Conservation (phyloP, 495 filamentous ascomycete genomes). For the Hypoxylon cercidicola region DNA sequence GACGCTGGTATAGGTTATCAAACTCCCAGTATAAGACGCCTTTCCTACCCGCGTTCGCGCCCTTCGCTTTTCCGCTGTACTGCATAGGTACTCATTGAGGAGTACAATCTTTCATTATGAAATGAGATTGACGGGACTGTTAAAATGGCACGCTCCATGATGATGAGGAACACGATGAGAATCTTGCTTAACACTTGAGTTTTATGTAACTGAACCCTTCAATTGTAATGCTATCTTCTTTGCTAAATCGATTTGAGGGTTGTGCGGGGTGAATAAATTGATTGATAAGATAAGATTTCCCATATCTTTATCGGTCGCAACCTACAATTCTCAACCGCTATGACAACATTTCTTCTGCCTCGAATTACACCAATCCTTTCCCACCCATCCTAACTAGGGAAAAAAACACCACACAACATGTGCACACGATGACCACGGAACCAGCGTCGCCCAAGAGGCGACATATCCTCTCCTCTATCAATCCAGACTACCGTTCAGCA, state of each 20-base stretch:
- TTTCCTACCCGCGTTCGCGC: too few species aligned
- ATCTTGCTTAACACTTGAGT: too few species aligned
- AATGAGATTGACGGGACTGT: too few species aligned
- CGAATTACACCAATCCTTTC: background rate
- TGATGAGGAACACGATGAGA: too few species aligned
- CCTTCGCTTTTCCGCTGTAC: too few species aligned
- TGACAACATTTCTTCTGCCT: background rate
- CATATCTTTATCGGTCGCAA: constrained; percentile 1
- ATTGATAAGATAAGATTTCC: constrained; percentile 7
- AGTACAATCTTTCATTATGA: too few species aligned
- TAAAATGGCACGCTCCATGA: too few species aligned
- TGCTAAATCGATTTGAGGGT: background rate
- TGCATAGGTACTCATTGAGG: too few species aligned
- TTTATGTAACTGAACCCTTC: too few species aligned
- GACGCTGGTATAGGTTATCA: too few species aligned
- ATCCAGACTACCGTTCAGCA: constrained; percentile 42
- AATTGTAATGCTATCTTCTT: too few species aligned
- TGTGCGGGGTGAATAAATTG: background rate
- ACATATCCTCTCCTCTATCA: constrained; percentile 58
- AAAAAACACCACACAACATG: constrained; percentile 29
- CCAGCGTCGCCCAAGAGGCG: constrained; percentile 57
- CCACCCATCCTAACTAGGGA: background rate
- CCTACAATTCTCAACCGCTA: background rate
- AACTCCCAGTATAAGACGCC: too few species aligned
- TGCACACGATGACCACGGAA: constrained; percentile 44